Base-by-base conservation (phyloP, 2,329 filamentous ascomycete species). In the Colletotrichum lupini region DNA sequence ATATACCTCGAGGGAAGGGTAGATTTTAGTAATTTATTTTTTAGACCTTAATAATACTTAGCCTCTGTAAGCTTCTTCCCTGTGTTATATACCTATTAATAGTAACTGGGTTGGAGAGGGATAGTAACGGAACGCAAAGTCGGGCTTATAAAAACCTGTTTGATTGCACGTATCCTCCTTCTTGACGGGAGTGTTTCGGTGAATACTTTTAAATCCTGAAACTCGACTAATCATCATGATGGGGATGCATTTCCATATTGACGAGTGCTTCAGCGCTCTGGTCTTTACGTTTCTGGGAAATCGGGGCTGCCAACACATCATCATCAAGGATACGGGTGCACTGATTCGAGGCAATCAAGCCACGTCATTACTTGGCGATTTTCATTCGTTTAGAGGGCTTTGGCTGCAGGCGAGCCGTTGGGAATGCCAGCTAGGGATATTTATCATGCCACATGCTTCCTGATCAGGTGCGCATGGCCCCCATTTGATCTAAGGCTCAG, bases 391-490 rank as follows among this genome's bases (percentile, higher is more conserved):
- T 9, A 8, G 9, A 49, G 5, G 7, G 8, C 5, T 11, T 19
- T n/a, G 11, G 32, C 30, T 57, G 53, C 63, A 58, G 16, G 22
- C 2, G 32, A 49, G 2, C 53, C 53, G 24, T n/a, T 49, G 24
- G 11, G 30, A 19, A 16, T n/a, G 5, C 22, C 9, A 5, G 7
- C 24, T n/a, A 16, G 7, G n/a, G 49, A 9, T 7, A 30, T 14
- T 16, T 11, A 58, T 26, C 28, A 14, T 42, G 22, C 32, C 19
- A 16, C 11, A 22, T 22, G 49, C 19, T 26, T 35, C 6, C 26
- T 9, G 35, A 37, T 42, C 49, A 65, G 49, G 64, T 62, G 35
- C 64, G 35, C 62, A 62, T 42, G n/a, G 28, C 68, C 24, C 35
- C 49, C 57, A 68, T 62, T 57, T n/a, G 22, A 16, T 16, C 22